Evolutionary conservation across 768 basidiomycete genomes (phyloP), one percentile per base, ranked within the genome.

Genomic region (Imleria badia): DNA sequence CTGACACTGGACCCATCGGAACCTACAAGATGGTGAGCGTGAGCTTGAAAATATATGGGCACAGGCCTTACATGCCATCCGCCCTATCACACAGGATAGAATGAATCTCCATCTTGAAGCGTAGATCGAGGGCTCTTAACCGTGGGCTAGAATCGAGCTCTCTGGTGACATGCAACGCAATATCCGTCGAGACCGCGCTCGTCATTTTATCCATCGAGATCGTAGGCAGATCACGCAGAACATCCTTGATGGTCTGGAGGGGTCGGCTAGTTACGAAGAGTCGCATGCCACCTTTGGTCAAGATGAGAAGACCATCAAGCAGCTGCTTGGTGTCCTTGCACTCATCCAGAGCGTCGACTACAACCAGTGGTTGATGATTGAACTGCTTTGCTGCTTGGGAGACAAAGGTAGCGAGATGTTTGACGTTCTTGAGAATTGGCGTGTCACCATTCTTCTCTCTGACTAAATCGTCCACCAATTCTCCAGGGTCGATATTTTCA

Each of bases 1-100:
- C 4, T 66, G 65, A 31, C 64, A 66, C 5, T 66, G 50, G 3
- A 61, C 59, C 64, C 65, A 66, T 1, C 59, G 62, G 39, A 66
- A 63, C 64, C 64, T 63, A 39, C 19, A 6, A 15, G 39, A 19
- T 1, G 30, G 2, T 62, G 3, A 59, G 45, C 0, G 3, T 9
- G 17, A 45, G 12, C 8, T 17, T 13, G 22, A 44, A 1, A 3
- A 47, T 36, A 51, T 13, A 43, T 4, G 5, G 7, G 0, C 22
- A 38, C 1, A 36, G 11, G 3, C 8, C 51, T 41, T 50, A 66
- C 64, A 66, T 63, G 20, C 64, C 61, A 2, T 66, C 58, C 13
- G 64, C 58, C 14, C 48, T 56, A 13, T 30, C 17, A 10, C 10
- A 36, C 46, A 48, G 12, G 10, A 26, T 20, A 9, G 23, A 36